These are phyloP conservation scores for Penicillium sp. DNA, from an alignment of 2,329 filamentous ascomycete species.

Conservation along the genomic window DNA sequence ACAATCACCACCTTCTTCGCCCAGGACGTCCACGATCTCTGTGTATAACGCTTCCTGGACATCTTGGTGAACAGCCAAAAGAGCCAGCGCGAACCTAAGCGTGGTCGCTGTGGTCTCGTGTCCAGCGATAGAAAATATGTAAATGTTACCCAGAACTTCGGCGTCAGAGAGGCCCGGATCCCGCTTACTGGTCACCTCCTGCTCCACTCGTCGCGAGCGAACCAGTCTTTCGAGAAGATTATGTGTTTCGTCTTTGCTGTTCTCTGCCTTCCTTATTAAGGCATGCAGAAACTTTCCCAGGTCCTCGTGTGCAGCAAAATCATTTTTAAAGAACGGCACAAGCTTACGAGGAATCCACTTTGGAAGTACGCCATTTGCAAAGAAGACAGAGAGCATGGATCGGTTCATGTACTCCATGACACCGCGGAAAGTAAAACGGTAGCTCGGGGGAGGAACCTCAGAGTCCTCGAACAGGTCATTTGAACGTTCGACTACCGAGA, in stretches of 20 bases:
- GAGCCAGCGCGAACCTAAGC: background rate
- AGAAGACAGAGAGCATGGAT: background rate
- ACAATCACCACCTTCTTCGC: too few species aligned
- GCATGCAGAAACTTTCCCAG: background rate
- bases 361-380: background rate
- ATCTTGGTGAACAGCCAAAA: background rate
- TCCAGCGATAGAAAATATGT: background rate
- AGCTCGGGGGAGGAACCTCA: background rate
- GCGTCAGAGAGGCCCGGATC: background rate
- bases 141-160: background rate
- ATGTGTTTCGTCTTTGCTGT: background rate
- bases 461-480: background rate
- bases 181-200: constrained; percentile 3
- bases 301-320: background rate
- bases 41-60: background rate
- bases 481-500: background rate
- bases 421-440: background rate
- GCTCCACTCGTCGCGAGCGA: background rate
- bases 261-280: background rate
- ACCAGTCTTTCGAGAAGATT: background rate
- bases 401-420: background rate
- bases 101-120: background rate
- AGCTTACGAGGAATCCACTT: background rate
- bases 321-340: background rate
- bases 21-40: background rate